These are phyloP conservation scores for Scalesia atractyloides DNA, from an alignment of 129 eudicot species.

Conservation along the genomic window DNA sequence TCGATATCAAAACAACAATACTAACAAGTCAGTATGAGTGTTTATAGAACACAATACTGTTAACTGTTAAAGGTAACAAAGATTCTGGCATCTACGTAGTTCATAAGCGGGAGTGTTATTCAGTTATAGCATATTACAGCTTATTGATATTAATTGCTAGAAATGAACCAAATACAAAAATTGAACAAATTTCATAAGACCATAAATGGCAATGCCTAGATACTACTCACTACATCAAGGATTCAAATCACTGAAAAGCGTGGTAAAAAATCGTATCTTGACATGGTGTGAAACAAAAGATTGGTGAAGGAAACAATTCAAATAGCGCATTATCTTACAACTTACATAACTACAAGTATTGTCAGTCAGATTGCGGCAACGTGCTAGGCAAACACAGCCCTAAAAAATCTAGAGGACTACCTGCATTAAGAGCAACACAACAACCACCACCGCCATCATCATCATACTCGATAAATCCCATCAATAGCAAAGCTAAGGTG, in stretches of 20 bases:
- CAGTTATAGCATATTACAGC: not conserved
- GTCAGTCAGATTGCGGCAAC: not conserved
- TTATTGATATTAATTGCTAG: not conserved
- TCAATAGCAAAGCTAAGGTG: too few relatives aligned
- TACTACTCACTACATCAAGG: not conserved
- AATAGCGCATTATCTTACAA: not conserved
- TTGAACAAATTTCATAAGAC: not conserved
- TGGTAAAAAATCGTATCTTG: not conserved
- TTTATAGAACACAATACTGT: not conserved
- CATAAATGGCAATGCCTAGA: not conserved
- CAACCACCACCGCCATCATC: too few relatives aligned
- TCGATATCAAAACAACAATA: not conserved
- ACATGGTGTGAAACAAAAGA: not conserved
- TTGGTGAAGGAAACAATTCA: slow-evolving; percentile 1
- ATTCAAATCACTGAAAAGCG: too few relatives aligned
- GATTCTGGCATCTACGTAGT: not conserved
- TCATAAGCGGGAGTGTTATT: not conserved
- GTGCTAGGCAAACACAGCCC: slow-evolving; percentile 6
- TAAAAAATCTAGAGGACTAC: not conserved
- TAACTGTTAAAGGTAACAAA: not conserved
- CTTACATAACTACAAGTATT: not conserved
- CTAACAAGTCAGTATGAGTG: not conserved
- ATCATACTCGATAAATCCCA: too few relatives aligned
- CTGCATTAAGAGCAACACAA: slow-evolving; percentile 9
- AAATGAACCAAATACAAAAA: not conserved